These are phyloP conservation scores for Brasilioporus rufonigricans DNA, from an alignment of 768 basidiomycete genomes.

Conservation along the genomic window DNA sequence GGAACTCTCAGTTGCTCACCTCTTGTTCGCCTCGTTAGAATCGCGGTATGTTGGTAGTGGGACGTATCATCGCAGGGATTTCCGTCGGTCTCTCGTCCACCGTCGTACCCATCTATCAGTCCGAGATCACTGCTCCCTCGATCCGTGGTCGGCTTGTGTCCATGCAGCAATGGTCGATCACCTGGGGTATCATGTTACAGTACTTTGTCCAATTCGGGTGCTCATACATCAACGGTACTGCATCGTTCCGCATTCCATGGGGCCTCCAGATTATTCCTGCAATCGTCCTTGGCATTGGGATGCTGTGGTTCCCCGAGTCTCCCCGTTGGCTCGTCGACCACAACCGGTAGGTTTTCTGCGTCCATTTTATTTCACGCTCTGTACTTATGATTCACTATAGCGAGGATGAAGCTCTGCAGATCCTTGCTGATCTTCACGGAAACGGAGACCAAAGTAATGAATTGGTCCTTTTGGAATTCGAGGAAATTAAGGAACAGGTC, in stretches of 20 bases:
- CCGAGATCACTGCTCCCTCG: constrained; percentile 66
- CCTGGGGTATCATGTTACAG: constrained; percentile 75
- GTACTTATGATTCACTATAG: constrained; percentile 12
- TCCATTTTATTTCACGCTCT: neutral
- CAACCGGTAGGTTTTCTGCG: constrained; percentile 36
- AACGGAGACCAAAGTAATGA: constrained; percentile 53
- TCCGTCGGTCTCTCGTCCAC: constrained; percentile 66
- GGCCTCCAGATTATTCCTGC: constrained; percentile 79
- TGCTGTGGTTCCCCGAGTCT: constrained; percentile 66
- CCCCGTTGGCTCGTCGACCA: constrained; percentile 73
- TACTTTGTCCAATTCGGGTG: constrained; percentile 77
- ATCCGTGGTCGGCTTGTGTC: constrained; percentile 77
- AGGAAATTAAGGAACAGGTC: constrained; percentile 59
- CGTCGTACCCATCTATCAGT: constrained; percentile 73
- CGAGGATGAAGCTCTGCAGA: constrained; percentile 59
- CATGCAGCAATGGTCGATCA: constrained; percentile 78
- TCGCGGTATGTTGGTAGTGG: constrained; percentile 72
- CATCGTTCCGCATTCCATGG: constrained; percentile 81
- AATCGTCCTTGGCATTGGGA: constrained; percentile 62
- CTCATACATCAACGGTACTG: constrained; percentile 61
- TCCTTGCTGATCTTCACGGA: constrained; percentile 73
- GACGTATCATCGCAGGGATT: constrained; percentile 65
- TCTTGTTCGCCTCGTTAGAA: constrained; percentile 36
- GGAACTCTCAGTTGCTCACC: neutral
- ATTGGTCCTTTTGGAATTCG: constrained; percentile 67